Conservation (phyloP, 2,329 filamentous ascomycete genomes). For the Sporothrix globosa region DNA sequence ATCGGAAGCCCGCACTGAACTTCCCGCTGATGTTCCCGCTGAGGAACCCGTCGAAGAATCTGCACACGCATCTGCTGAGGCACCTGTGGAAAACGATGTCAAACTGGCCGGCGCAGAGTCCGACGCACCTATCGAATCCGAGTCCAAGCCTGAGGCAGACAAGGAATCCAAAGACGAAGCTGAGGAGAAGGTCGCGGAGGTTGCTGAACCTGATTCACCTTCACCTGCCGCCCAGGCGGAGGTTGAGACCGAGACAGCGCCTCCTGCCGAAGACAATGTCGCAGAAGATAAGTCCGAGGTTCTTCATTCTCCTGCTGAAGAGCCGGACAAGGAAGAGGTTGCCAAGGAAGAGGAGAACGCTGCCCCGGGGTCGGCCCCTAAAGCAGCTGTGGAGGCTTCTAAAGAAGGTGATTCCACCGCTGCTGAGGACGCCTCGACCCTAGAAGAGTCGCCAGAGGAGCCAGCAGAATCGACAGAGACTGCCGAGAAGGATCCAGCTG, state of each 20-base stretch:
- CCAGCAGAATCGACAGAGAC: neutral
- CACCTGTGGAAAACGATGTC: neutral
- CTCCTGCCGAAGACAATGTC: neutral
- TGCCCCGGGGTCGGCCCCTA: neutral
- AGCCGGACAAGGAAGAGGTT: neutral
- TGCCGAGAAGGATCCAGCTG: neutral
- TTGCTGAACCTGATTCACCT: neutral
- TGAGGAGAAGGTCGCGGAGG: neutral
- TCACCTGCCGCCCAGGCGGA: neutral
- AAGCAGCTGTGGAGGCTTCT: constrained; percentile 21
- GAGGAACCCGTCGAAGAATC: neutral
- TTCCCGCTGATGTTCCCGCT: neutral
- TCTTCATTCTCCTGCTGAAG: neutral
- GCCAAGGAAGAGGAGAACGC: neutral
- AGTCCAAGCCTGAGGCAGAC: neutral
- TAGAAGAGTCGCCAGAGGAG: neutral
- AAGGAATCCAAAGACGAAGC: neutral
- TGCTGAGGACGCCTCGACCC: constrained; percentile 3
- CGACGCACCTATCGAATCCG: neutral
- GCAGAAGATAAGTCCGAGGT: neutral
- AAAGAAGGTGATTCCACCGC: constrained; percentile 6
- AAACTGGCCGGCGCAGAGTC: neutral
- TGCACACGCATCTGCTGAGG: neutral
- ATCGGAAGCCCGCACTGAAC: neutral
- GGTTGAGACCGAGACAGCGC: neutral